Base-by-base conservation (phyloP, 306 rosid species). In the Lagenaria siceraria region DNA sequence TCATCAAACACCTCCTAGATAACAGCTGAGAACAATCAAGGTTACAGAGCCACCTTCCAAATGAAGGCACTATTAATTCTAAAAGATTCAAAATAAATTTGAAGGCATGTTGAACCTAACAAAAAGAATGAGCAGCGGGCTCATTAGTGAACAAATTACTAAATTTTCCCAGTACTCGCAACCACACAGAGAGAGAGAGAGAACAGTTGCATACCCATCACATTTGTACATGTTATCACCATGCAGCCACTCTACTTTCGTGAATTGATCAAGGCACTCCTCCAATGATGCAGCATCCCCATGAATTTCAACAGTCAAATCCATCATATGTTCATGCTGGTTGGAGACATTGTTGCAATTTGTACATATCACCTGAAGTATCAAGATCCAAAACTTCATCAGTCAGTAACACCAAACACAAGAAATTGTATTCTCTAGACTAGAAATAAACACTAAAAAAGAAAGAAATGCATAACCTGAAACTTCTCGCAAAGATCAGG, bases 171-270 rank as follows among this genome's bases (percentile, higher is more conserved):
- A 11, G 35, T 12, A 38, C 29, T 18, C 51, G 5, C 18, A 0
- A 63, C 24, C 22, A 18, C 56, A 52, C 33, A 65, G 24, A 36
- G 65, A 59, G 63, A 25, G n/a, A 60, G 66, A 55, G 14, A 76
- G 54, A 40, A 4, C 10, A 70, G 81, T 19, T 60, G 54, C 97
- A 78, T 89, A 95, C 98, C 97, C 95, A 29, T 95, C 98, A 42
- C 98, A 95, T 87, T 92, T 95, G 84, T 95, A 95, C 97, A 80
- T 90, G 83, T 95, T 95, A 15, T 95, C 98, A 24, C 97, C 98
- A 55, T 95, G 88, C 81, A 96, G 98, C 77, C 88, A 84, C 83
- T 96, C 99, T 83, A 81, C 82, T 81, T 33, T 87, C 18, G 99
- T 96, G 82, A 92, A 96, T 83, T 92, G 99, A 75, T 90, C 90